These are phyloP conservation scores for Fagus crenata DNA, from an alignment of 306 rosid species.

Conservation along the genomic window DNA sequence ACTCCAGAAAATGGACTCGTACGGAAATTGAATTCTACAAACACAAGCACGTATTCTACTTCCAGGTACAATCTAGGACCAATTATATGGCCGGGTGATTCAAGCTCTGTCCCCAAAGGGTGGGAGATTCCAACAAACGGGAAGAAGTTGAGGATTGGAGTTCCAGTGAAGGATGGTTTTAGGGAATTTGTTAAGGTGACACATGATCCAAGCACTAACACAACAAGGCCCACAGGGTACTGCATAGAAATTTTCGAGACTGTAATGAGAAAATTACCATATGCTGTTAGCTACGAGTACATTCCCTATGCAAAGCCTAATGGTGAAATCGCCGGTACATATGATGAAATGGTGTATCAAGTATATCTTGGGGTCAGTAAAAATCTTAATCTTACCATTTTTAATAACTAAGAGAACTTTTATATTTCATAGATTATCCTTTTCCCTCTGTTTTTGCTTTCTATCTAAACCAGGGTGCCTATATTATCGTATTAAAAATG, in stretches of 20 bases:
- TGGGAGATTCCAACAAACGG: slow-evolving; percentile 50
- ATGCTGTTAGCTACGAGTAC: slow-evolving; percentile 39
- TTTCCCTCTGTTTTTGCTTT: no score
- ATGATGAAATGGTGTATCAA: slow-evolving; percentile 40
- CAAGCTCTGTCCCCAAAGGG: slow-evolving; percentile 37
- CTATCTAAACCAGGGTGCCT: no score
- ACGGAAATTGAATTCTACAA: slow-evolving; percentile 17
- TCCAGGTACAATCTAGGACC: slow-evolving; percentile 28
- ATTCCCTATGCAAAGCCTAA: slow-evolving; percentile 26
- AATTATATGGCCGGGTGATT: slow-evolving; percentile 64
- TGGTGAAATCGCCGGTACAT: slow-evolving; percentile 36
- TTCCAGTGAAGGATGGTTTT: slow-evolving; percentile 33
- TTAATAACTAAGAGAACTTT: no score
- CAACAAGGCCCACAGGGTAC: slow-evolving; percentile 36
- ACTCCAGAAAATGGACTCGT: slow-evolving; percentile 34
- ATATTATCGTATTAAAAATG: no score
- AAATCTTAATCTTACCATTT: neutral
- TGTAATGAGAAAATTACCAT: slow-evolving; percentile 38
- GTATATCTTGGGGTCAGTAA: slow-evolving; percentile 48
- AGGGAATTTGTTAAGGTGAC: slow-evolving; percentile 32
- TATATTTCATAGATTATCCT: no score
- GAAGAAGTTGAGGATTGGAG: slow-evolving; percentile 40
- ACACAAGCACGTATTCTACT: neutral
- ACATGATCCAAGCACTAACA: slow-evolving; percentile 8
- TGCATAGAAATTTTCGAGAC: slow-evolving; percentile 57